Base-by-base conservation (phyloP, 208 protist species). In the Acanthamoeba sp. region DNA sequence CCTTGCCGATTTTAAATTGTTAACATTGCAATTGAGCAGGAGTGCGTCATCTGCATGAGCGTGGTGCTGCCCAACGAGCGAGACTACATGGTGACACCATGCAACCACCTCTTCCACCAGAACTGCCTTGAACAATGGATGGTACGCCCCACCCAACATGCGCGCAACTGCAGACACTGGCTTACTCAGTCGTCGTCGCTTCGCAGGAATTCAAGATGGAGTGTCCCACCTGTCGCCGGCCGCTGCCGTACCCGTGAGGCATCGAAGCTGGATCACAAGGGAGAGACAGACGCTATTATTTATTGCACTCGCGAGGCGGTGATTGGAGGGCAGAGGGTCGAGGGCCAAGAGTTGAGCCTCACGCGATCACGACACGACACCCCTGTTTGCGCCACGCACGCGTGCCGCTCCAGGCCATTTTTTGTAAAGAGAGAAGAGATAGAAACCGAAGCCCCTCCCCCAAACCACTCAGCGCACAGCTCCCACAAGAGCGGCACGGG, bases 1-100 rank as follows among this genome's bases (percentile, higher is more conserved):
- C n/a, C n/a, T n/a, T n/a, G n/a, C n/a, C n/a, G n/a, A n/a, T n/a
- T n/a, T n/a, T n/a, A n/a, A n/a, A n/a, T n/a, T 55, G 48, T 55
- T 55, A 16, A 55, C 48, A 55, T 55, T 6, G 48, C 48, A 6
- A 55, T 16, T 55, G 48, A 20, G 48, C n/a, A 42, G 59, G 88
- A 93, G 36, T 93, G 88, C 88, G 88, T 93, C 27, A 93, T 93
- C 27, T 93, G 88, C 59, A 93, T 93, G 88, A 80, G 45, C 22
- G 64, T 57, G n/a, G 88, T 93, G 12, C 62, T 42, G 27, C 59
- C 62, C 32, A 93, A 32, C 52, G 57, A 80, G 27, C 42, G 48
- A 40, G 57, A 80, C n/a, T 93, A 93, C 88, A 73, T 82, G 88
- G 88, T 93, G 20, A 93, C 88, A 16, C 88, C 88, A n/a, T 93